phyloP scores from a whole-genome alignment of 768 basidiomycete species.

The Macrolepiota albuminosa region DNA sequence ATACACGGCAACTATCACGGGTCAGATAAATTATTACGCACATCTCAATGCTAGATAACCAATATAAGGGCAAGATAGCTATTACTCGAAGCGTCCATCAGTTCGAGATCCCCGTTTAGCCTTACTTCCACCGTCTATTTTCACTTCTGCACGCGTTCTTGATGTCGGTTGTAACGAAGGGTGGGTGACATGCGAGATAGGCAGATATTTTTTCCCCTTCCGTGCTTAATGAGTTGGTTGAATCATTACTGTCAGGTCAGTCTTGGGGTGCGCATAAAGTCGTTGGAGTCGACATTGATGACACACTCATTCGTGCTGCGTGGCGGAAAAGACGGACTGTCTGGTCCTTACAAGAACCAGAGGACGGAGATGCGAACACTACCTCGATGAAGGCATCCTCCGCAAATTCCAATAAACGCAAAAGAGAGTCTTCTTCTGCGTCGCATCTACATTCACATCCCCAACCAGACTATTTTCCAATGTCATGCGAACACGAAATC shows the following conservation, averaged over 20 bases:
- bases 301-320: constrained; percentile 64
- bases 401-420: constrained; percentile 17
- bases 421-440: constrained; percentile 10
- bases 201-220: constrained; percentile 29
- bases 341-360: constrained; percentile 64
- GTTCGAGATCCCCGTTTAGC: constrained; percentile 60
- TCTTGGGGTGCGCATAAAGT: constrained; percentile 57
- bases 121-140: constrained; percentile 49
- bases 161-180: constrained; percentile 90
- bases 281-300: constrained; percentile 84
- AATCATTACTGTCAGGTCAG: constrained; percentile 45
- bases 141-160: constrained; percentile 56
- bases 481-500: constrained; percentile 70
- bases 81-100: constrained; percentile 71
- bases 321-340: constrained; percentile 67
- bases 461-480: constrained; percentile 61
- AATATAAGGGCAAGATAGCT: constrained; percentile 34
- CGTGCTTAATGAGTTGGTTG: neutral
- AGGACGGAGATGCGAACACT: neutral
- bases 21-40: constrained; percentile 27
- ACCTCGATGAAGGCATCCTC: neutral
- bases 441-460: constrained; percentile 1
- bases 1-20: constrained; percentile 74
- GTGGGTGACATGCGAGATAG: constrained; percentile 82
- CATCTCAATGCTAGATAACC: neutral